Evolutionary conservation across 257 asterid genomes (phyloP), one percentile per base, ranked within the genome.

Genomic region (Solanum lignicaule): DNA sequence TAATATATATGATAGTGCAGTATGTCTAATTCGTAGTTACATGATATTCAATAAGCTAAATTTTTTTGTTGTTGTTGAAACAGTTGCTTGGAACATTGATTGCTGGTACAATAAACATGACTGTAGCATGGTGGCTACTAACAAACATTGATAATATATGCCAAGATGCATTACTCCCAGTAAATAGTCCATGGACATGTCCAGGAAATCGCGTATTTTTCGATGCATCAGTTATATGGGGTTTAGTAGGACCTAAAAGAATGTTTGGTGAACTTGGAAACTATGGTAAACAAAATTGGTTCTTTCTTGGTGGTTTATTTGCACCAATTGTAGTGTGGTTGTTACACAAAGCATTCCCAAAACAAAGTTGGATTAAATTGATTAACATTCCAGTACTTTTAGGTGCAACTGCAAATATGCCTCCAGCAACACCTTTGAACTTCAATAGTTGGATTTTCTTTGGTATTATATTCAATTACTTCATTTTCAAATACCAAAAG

Each of bases 221-320:
- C 52, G 88, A 86, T 86, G 88, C 88, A 41, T 86, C 88, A 0
- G 88, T 86, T 2, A 86, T 86, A 9, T 86, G 83, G 84, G 88
- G 88, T 43, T 76, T 86, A 35, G 82, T 86, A n/a, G 88, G 88
- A 41, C 88, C 88, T 36, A 74, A 43, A 43, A 86, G 88, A 86
- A 69, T 86, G 38, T 86, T 72, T 72, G 83, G 68, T 27, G 25
- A 55, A 4, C 83, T 71, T 46, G 83, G 88, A 39, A 41, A 86
- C 62, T 86, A 85, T 25, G 3, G 12, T 29, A 21, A 65, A 60
- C 58, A 13, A 27, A 85, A 85, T 48, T 85, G 87, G 87, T 68
- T 85, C 62, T 85, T 85, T 71, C 60, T 85, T 35, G 39, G 55
- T 62, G 87, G 87, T 68, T 75, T 75, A 3, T 38, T 68, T 27